Evolutionary conservation across 176 grass and related monocot genomes (phyloP).

Genomic region (Zoysia japonica): DNA sequence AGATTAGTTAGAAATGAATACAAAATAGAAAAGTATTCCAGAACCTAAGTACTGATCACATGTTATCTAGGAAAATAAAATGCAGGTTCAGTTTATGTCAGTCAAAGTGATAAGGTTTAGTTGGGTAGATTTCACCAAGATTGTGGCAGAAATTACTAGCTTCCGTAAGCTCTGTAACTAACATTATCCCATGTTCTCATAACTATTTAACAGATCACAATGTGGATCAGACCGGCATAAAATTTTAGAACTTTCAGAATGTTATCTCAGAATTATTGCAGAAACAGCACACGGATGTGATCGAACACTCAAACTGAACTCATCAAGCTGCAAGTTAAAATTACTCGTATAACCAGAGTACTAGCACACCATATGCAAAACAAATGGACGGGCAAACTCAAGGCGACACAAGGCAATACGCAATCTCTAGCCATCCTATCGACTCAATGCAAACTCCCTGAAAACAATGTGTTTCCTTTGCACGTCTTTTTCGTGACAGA

Average conservation of each 20-base stretch:
- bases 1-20: neutral
- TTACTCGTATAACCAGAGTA: neutral
- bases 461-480: too few species aligned
- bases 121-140: neutral
- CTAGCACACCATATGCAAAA: too few species aligned
- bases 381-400: neutral
- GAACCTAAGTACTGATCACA: neutral
- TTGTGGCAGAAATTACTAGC: neutral
- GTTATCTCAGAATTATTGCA: conserved; percentile 16
- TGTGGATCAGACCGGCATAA: neutral
- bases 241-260: neutral
- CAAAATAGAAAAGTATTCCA: neutral
- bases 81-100: conserved; percentile 15
- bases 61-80: neutral
- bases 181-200: conserved; percentile 3
- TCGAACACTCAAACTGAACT: neutral
- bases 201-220: neutral
- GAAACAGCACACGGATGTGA: neutral
- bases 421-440: neutral
- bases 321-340: neutral
- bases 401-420: neutral
- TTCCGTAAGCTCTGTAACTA: conserved; percentile 2
- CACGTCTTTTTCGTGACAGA: conserved; percentile 8
- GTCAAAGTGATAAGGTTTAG: neutral
- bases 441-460: neutral